These are phyloP conservation scores for Pestalotiopsis sp. DNA, from an alignment of 2,329 filamentous ascomycete species.

Conservation along the genomic window DNA sequence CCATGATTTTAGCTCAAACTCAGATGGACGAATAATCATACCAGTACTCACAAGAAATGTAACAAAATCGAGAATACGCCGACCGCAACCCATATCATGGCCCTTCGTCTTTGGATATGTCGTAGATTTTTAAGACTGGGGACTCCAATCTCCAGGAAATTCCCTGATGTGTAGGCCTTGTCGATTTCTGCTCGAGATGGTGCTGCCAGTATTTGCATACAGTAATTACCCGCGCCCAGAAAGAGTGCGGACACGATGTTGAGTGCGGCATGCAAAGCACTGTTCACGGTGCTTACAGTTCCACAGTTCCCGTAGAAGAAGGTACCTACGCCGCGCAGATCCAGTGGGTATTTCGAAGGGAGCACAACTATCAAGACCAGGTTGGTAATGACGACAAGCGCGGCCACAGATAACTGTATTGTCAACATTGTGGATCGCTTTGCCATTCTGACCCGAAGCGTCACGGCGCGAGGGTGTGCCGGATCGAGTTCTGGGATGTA, in stretches of 20 bases:
- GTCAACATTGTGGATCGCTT: not conserved
- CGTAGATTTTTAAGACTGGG: slow-evolving; percentile 10
- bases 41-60: slow-evolving; percentile 9
- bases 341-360: not conserved
- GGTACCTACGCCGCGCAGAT: not conserved
- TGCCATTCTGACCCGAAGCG: slow-evolving; percentile 4
- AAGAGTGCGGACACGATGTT: slow-evolving; percentile 9
- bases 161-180: not conserved
- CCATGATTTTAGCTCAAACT: not conserved
- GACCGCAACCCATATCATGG: slow-evolving; percentile 3
- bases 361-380: not conserved
- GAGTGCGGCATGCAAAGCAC: not conserved
- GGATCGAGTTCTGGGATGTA: slow-evolving; percentile 7
- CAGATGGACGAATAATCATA: not conserved
- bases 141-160: slow-evolving; percentile 8
- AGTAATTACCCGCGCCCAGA: slow-evolving; percentile 9
- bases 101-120: not conserved
- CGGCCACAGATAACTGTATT: not conserved
- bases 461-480: not conserved
- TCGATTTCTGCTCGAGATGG: slow-evolving; percentile 11
- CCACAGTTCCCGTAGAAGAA: not conserved
- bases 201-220: slow-evolving; percentile 13
- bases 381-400: not conserved
- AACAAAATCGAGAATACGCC: slow-evolving; percentile 3
- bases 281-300: not conserved